Conservation (phyloP, 2,329 filamentous ascomycete genomes). For the Lasiodiplodia hormozganensis region DNA sequence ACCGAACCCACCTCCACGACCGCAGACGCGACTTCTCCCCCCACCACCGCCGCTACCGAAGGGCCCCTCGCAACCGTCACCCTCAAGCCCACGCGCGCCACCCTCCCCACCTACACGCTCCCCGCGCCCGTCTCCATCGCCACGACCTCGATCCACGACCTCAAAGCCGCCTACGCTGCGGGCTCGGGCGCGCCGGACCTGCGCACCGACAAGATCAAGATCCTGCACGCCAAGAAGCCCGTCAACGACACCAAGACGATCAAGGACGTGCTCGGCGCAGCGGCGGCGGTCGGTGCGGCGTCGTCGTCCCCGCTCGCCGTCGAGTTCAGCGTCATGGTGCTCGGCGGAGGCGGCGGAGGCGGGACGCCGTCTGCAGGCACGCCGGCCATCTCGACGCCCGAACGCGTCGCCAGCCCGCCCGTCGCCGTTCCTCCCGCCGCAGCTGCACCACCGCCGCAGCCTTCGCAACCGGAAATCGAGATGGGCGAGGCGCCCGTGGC, state of each 20-base stretch:
- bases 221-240: slow-evolving; percentile 88
- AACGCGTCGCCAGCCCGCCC: slow-evolving; percentile 15
- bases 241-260: slow-evolving; percentile 78
- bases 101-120: slow-evolving; percentile 68
- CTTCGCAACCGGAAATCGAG: neutral
- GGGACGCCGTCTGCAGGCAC: slow-evolving; percentile 36
- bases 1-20: slow-evolving; percentile 37
- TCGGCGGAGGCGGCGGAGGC: slow-evolving; percentile 72
- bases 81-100: slow-evolving; percentile 72
- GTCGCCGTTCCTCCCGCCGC: neutral
- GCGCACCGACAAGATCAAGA: slow-evolving; percentile 70
- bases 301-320: slow-evolving; percentile 49
- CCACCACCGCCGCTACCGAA: slow-evolving; percentile 25
- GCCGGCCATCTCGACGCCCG: slow-evolving; percentile 17
- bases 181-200: slow-evolving; percentile 60
- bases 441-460: neutral
- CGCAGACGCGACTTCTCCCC: slow-evolving; percentile 55
- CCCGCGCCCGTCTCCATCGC: slow-evolving; percentile 60
- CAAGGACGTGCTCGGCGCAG: slow-evolving; percentile 70
- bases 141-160: slow-evolving; percentile 76
- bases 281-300: slow-evolving; percentile 60
- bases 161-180: slow-evolving; percentile 73
- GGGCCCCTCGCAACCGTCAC: slow-evolving; percentile 57
- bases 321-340: slow-evolving; percentile 87
- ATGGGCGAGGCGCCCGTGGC: slow-evolving; percentile 39